These are phyloP conservation scores for Mucor saturninus DNA, from an alignment of 371 early-diverging fungal species.

Conservation along the genomic window DNA sequence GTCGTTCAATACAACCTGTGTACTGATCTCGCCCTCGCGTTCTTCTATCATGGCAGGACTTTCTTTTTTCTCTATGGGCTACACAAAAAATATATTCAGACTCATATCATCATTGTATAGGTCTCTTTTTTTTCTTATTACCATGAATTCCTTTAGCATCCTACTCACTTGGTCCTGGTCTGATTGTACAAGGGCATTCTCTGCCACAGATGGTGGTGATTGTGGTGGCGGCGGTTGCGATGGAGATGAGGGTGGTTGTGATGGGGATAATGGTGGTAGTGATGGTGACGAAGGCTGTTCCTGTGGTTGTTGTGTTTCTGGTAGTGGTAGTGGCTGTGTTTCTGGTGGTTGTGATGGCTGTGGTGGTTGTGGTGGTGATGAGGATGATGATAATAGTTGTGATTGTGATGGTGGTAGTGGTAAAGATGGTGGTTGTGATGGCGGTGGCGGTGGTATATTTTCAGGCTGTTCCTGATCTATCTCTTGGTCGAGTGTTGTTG, in stretches of 20 bases:
- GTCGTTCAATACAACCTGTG: slow-evolving; percentile 87
- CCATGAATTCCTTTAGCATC: slow-evolving; percentile 13
- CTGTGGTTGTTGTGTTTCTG: too few species aligned
- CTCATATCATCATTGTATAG: too few species aligned
- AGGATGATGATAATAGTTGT: neutral
- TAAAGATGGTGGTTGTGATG: neutral
- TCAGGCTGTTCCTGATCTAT: neutral
- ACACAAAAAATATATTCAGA: neutral
- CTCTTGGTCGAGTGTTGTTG: neutral
- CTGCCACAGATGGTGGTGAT: neutral
- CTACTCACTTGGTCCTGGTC: slow-evolving; percentile 14
- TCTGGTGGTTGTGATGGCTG: neutral
- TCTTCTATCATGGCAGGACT: slow-evolving; percentile 66
- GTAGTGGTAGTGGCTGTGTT: neutral
- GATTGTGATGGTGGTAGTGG: neutral
- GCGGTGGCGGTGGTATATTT: neutral
- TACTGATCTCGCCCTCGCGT: slow-evolving; percentile 54
- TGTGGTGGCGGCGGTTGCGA: neutral
- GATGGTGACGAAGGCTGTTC: too few species aligned
- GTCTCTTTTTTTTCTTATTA: neutral
- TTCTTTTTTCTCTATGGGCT: slow-evolving; percentile 39
- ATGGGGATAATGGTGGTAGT: too few species aligned
- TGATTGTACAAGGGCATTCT: neutral
- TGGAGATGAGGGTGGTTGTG: neutral
- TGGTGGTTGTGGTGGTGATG: neutral